Evolutionary conservation across 805 yeast genomes (phyloP).

Genomic region (Gaillardinia entomophila): DNA sequence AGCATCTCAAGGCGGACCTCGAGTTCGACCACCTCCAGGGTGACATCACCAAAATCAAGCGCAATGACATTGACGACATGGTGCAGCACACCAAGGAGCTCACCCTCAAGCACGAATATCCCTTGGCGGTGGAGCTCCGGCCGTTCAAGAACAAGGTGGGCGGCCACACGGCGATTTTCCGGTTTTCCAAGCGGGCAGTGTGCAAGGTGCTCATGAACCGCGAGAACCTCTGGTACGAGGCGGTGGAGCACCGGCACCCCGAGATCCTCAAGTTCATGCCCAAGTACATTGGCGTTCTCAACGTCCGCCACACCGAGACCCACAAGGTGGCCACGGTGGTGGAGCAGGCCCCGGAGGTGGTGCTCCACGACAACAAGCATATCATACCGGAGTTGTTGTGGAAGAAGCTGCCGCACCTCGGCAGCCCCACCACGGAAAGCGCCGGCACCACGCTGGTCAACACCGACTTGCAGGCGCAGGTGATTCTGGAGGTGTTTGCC

Average conservation of each 20-base stretch:
- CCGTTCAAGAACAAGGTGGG: slow-evolving; percentile 96
- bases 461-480: slow-evolving; percentile 33
- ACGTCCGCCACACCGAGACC: slow-evolving; percentile 71
- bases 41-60: slow-evolving; percentile 20
- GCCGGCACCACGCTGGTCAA: slow-evolving; percentile 30
- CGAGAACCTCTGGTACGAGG: slow-evolving; percentile 89
- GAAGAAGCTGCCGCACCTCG: slow-evolving; percentile 17
- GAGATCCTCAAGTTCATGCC: slow-evolving; percentile 86
- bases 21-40: slow-evolving; percentile 40
- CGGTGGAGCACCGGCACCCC: slow-evolving; percentile 71
- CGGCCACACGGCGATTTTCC: slow-evolving; percentile 95
- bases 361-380: slow-evolving; percentile 85
- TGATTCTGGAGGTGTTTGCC: slow-evolving; percentile 32
- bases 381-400: slow-evolving; percentile 80
- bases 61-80: slow-evolving; percentile 6
- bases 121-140: slow-evolving; percentile 79
- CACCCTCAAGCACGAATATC: slow-evolving; percentile 30
- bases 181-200: slow-evolving; percentile 86
- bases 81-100: slow-evolving; percentile 2
- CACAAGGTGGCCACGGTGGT: background rate
- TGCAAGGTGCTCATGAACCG: slow-evolving; percentile 89
- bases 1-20: slow-evolving; percentile 45
- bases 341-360: slow-evolving; percentile 60
- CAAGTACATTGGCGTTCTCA: slow-evolving; percentile 85
- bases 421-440: background rate